Conservation (phyloP, 2,329 filamentous ascomycete species). For the Passalora sequoiae region DNA sequence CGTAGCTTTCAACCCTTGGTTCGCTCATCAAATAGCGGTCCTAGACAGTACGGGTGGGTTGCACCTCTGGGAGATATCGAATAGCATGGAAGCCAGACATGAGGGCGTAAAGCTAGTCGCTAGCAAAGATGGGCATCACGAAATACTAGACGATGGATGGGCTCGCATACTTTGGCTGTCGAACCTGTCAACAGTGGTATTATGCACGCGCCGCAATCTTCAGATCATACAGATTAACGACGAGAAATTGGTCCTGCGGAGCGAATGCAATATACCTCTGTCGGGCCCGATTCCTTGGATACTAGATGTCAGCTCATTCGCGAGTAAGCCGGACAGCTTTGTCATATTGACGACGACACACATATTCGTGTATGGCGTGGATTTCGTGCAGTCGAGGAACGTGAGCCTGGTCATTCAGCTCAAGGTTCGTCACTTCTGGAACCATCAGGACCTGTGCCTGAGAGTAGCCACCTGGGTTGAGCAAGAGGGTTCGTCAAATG, state of each 20-base stretch:
- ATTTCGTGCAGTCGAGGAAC: constrained; percentile 18
- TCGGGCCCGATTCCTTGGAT: constrained; percentile 46
- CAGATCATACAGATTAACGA: constrained; percentile 33
- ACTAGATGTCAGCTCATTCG: constrained; percentile 52
- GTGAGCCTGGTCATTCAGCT: constrained; percentile 32
- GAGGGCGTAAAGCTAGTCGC: not conserved
- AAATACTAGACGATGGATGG: constrained; percentile 44
- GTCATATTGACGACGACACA: constrained; percentile 55
- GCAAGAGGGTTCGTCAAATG: constrained; percentile 34
- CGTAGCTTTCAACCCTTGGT: constrained; percentile 60
- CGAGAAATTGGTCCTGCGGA: constrained; percentile 19
- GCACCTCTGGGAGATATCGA: constrained; percentile 60
- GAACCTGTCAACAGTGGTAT: constrained; percentile 46
- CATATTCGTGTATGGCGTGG: constrained; percentile 39
- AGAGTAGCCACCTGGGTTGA: constrained; percentile 30
- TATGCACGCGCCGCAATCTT: constrained; percentile 46
- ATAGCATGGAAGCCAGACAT: constrained; percentile 7
- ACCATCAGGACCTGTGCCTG: constrained; percentile 50
- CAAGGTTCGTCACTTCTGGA: constrained; percentile 50
- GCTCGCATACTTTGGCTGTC: constrained; percentile 46
- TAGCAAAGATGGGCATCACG: not conserved
- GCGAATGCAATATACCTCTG: constrained; percentile 12
- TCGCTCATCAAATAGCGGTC: constrained; percentile 57
- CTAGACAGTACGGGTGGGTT: constrained; percentile 62
- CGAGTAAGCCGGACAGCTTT: constrained; percentile 45